A percentile compares a stretch with the other conserved stretches of the same genome.
These are phyloP conservation scores for Trypanosoma conorhini DNA, from an alignment of 208 protist species.

Conservation along the genomic window DNA sequence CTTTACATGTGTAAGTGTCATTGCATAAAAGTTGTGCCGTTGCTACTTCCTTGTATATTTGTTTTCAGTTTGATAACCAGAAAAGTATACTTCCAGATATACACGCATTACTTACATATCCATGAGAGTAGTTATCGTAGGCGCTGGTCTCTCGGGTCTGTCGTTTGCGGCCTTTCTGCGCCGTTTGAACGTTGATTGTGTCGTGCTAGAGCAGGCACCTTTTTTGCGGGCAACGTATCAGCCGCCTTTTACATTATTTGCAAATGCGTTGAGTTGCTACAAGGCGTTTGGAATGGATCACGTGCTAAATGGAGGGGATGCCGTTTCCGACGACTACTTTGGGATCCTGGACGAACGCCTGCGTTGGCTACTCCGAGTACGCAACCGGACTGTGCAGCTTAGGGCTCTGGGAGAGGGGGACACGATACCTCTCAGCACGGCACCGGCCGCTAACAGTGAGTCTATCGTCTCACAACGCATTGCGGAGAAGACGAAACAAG, in stretches of 20 bases:
- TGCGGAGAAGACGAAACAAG: constrained; percentile 52
- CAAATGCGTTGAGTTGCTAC: constrained; percentile 89
- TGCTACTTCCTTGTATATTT: background rate
- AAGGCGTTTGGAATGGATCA: constrained; percentile 83
- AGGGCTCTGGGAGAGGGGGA: constrained; percentile 59
- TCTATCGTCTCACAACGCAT: constrained; percentile 81
- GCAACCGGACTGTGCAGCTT: constrained; percentile 62
- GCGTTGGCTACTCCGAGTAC: constrained; percentile 60
- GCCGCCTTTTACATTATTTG: constrained; percentile 72
- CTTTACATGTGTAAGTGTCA: background rate
- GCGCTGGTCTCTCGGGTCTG: constrained; percentile 81
- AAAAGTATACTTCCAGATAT: background rate
- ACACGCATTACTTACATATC: background rate
- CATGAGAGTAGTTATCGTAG: constrained; percentile 89
- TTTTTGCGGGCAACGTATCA: constrained; percentile 67
- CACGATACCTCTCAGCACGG: constrained; percentile 74
- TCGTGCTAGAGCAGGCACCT: constrained; percentile 84
- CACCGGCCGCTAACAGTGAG: constrained; percentile 76
- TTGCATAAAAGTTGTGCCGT: background rate
- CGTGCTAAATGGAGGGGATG: constrained; percentile 43
- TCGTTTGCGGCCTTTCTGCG: constrained; percentile 78
- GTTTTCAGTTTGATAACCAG: background rate
- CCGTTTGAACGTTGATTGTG: constrained; percentile 80
- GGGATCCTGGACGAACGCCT: constrained; percentile 59
- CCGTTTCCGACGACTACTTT: constrained; percentile 62